These are phyloP conservation scores for Colletotrichum sidae DNA, from an alignment of 2,329 filamentous ascomycete species.

Conservation along the genomic window DNA sequence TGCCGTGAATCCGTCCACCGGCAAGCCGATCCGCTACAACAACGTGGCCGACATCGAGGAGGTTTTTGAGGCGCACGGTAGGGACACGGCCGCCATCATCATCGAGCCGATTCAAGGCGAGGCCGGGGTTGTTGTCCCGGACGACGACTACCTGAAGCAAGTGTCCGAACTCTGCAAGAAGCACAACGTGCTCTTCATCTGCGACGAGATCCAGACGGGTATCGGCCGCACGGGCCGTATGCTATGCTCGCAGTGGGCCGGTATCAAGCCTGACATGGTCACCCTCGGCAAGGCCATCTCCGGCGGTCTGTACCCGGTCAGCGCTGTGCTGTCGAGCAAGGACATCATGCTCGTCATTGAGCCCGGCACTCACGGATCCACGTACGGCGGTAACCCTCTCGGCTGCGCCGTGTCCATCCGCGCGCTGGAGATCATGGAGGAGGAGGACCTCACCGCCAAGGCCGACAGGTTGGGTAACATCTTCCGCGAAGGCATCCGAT, in stretches of 20 bases:
- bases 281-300: conserved; percentile 97
- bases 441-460: conserved; percentile 83
- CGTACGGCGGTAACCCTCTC: conserved; percentile 97
- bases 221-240: conserved; percentile 95
- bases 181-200: conserved; percentile 95
- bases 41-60: conserved; percentile 83
- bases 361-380: conserved; percentile 96
- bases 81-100: conserved; percentile 90
- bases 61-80: conserved; percentile 82
- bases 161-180: conserved; percentile 90
- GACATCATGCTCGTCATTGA: conserved; percentile 97
- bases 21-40: conserved; percentile 84
- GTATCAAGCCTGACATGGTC: conserved; percentile 94
- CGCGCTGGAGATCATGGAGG: conserved; percentile 91
- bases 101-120: conserved; percentile 98
- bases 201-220: conserved; percentile 98
- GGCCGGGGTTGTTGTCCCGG: conserved; percentile 94
- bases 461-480: conserved; percentile 84
- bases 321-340: conserved; percentile 86
- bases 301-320: conserved; percentile 99
- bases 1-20: conserved; percentile 79
- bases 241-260: conserved; percentile 93
- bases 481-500: conserved; percentile 82
- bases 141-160: conserved; percentile 85
- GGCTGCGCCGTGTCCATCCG: conserved; percentile 96